Evolutionary conservation across 169 alveolate species (phyloP), one percentile per base, ranked within the genome.

Genomic region (Plasmodium gonderi): DNA sequence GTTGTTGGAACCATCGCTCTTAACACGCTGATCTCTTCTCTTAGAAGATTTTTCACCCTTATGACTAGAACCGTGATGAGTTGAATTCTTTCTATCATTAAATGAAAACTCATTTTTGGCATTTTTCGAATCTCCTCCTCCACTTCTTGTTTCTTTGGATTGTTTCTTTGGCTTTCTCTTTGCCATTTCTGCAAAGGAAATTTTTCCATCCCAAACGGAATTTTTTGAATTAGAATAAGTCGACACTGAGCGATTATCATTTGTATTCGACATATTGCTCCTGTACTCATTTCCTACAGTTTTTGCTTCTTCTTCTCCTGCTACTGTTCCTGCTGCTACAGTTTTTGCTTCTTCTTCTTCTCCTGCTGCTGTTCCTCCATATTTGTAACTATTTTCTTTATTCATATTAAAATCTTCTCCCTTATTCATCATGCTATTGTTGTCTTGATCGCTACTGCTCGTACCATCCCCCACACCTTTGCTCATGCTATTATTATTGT

Each of bases 101-200:
- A 23, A 36, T 0, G 72, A 60, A 0, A n/a, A 20, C 11, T 60
- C 79, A 2, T 36, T 9, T 31, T 69, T 38, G 0, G 31, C 1
- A 11, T 51, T 79, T 26, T 82, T 72, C 8, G 38, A 20, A 42
- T 23, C 78, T 36, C 23, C 36, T 47, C 47, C 77, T 7, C 42
- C 80, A 3, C 20, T 74, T 74, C 60, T 20, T 14, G 67, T 20
- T 7, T 80, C 79, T 26, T 80, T 80, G 4, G 38, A 20, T 17
- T 85, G 83, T 60, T 75, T 64, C 68, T 78, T 76, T n/a, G 90
- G 94, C 60, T 79, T 77, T 23, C 94, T 54, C 54, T 78, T 90
- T 5, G 90, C 90, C 80, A 90, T 74, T 77, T 90, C 94, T 14
- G 94, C 94, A 78, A 77, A 90, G 8, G 94, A 77, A 12, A 90